phyloP scores from a whole-genome alignment of 306 rosid species.

The Astragalus glycyphyllos region DNA sequence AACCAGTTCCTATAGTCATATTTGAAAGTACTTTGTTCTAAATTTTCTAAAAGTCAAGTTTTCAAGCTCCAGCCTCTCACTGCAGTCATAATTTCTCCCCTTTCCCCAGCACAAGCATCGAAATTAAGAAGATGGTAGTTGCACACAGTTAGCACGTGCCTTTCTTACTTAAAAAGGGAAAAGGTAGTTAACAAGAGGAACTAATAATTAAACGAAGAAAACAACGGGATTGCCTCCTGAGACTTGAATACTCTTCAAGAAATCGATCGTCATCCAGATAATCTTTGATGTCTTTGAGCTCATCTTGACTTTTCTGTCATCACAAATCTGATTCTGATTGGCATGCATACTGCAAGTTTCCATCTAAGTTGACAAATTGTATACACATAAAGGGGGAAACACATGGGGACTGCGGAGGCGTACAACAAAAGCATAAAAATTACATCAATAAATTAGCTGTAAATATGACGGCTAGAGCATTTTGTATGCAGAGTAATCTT shows the following conservation, averaged over 20 bases:
- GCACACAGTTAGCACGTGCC: not conserved
- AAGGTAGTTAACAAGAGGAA: not conserved
- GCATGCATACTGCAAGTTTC: not conserved
- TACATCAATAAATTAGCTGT: slow-evolving; percentile 22
- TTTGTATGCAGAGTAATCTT: not conserved
- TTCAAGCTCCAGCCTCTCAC: not conserved
- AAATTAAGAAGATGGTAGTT: not conserved
- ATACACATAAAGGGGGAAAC: not conserved
- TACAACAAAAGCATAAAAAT: slow-evolving; percentile 17
- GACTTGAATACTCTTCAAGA: slow-evolving; percentile 4
- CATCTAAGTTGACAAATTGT: not conserved
- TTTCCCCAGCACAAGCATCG: not conserved
- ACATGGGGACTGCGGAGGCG: not conserved
- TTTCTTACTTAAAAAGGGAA: slow-evolving; percentile 12
- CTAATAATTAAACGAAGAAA: slow-evolving; percentile 4
- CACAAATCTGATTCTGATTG: slow-evolving; percentile 8
- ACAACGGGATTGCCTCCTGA: not conserved
- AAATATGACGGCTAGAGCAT: slow-evolving; percentile 26
- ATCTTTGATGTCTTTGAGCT: not conserved
- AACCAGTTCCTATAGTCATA: not conserved
- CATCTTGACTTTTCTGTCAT: not conserved
- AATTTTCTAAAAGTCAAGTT: slow-evolving; percentile 1
- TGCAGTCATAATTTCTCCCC: not conserved
- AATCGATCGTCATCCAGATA: not conserved
- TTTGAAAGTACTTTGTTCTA: not conserved